Base-by-base conservation (phyloP, 345 rosid genomes). In the Eucalyptus tenuipes region DNA sequence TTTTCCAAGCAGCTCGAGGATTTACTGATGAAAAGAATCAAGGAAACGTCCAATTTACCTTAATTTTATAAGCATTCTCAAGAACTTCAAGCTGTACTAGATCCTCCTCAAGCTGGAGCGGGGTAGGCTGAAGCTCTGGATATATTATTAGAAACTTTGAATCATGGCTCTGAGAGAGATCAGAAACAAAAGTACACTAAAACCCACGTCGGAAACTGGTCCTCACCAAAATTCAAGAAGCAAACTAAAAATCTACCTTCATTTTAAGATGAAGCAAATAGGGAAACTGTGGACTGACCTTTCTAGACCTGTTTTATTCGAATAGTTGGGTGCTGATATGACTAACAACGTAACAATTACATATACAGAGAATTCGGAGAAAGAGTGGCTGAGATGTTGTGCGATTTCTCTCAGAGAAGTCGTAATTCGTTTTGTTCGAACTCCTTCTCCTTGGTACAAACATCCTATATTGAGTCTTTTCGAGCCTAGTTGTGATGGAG, bases 51-150 rank as follows among this genome's bases (percentile, higher is more conserved):
- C 48, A 10, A 1, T 64, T 48, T 92, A 96, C 97, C 99, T 96
- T 97, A 98, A 97, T 97, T 91, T 94, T 97, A 90, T 95, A 96
- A 49, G 98, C 99, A 91, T 96, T 96, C 91, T 97, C 99, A 87
- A 96, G 98, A 87, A 96, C 98, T 94, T 97, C 96, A 85, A 97
- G 97, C 94, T 97, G 99, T 81, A 96, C 99, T 33, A 97, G 94
- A 93, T 97, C 98, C 90, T 42, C 44, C 7, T 96, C 99, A 82
- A 93, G 93, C 92, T 97, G 99, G 90, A 97, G 90, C 14, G 95
- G 98, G 49, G 99, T 96, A 82, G 97, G 95, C 86, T 89, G 94
- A 90, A 97, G 97, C 88, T 94, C 94, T n/a, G 98, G 92, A 91
- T 50, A 50, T 50, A 50, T 16, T 15, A 13, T 50, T 5, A 50